phyloP scores from a whole-genome alignment of 805 yeast genomes.

The Pichia insulana region DNA sequence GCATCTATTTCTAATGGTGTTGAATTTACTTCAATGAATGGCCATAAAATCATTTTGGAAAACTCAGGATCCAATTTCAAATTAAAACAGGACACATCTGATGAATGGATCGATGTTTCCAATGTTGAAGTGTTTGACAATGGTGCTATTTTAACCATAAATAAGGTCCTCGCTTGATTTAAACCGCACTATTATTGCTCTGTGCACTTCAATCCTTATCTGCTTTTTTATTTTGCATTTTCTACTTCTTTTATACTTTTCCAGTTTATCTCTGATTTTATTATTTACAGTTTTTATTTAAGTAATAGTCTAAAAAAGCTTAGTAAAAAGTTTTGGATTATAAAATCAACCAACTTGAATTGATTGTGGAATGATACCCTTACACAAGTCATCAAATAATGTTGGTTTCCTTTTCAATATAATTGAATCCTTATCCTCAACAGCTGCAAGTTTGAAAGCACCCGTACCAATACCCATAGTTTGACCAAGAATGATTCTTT shows the following conservation, averaged over 20 bases:
- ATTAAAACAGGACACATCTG: constrained; percentile 25
- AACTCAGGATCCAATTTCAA: constrained; percentile 29
- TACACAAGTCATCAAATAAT: constrained; percentile 38
- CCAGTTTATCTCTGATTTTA: constrained; percentile 3
- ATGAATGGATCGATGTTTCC: constrained; percentile 30
- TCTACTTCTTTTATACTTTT: background rate
- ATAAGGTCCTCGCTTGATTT: background rate
- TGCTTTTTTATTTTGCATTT: background rate
- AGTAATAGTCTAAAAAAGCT: background rate
- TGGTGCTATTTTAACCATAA: constrained; percentile 38
- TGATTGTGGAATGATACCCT: constrained; percentile 15
- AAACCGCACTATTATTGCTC: too few species aligned
- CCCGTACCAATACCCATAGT: constrained; percentile 98
- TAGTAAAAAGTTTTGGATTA: background rate
- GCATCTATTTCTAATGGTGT: constrained; percentile 17
- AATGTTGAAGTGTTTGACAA: constrained; percentile 32
- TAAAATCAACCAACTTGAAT: constrained; percentile 11
- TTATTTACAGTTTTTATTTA: background rate
- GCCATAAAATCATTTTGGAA: constrained; percentile 30
- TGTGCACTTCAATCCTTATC: background rate
- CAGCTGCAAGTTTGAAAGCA: constrained; percentile 75
- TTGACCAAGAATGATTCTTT: constrained; percentile 94
- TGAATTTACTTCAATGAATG: constrained; percentile 26
- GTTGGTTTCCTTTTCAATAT: constrained; percentile 34
- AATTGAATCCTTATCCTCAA: constrained; percentile 30